Evolutionary conservation across 208 protist genomes (phyloP), one percentile per base, ranked within the genome.

Genomic region (Crithidia bombi): DNA sequence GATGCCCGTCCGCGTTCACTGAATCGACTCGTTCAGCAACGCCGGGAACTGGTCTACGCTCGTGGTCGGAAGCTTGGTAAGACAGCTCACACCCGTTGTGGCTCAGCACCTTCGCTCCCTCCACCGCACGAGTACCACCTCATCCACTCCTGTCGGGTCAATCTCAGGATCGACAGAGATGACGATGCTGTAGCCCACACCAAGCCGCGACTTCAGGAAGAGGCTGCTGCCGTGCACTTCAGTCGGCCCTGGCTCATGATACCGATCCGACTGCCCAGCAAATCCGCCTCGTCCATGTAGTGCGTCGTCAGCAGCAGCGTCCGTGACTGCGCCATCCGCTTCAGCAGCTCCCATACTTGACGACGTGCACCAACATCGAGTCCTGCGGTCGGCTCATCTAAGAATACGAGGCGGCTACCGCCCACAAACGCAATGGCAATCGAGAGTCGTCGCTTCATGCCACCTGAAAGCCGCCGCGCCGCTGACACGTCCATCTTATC

Each of bases 271-370:
- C 98, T 80, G 32, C 88, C 85, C 11, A 99, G 85, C 19, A 95
- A 58, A 28, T 99, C 98, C 0, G 98, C 98, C 77, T 99, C 98
- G 64, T 99, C 98, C 97, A 99, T 98, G 75, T 88, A 98, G 75
- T 98, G 97, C 30, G 95, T 97, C 51, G 81, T 90, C 47, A 94
- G 69, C 14, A 94, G 32, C 33, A 94, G 89, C 17, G 80, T 95
- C 61, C 77, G 87, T 11, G 32, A 43, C 0, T 43, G 47, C 55
- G 70, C 61, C 72, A 87, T 83, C 17, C 67, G 32, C 0, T 78
- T 61, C 65, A 93, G 73, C 36, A 97, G 67, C 25, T 81, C 77
- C 94, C 94, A 98, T 46, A 90, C 83, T 61, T 87, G 79, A 14
- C 90, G 86, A 2, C 92, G 84, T 2, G 90, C 83, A 4, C 49